phyloP scores from a whole-genome alignment of 306 rosid genomes.

The Cercis canadensis region DNA sequence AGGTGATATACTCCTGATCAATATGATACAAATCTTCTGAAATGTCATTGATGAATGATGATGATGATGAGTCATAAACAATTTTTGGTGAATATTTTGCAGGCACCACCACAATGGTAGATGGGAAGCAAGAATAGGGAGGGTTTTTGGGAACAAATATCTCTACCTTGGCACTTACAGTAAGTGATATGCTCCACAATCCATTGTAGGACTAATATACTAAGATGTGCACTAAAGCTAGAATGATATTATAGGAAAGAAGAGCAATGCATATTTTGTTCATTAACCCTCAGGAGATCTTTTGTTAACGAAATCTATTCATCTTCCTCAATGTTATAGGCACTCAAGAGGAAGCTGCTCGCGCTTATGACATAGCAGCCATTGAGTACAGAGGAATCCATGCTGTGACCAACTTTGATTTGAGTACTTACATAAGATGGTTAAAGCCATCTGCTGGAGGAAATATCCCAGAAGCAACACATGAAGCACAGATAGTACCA shows the following conservation, averaged over 20 bases:
- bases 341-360: constrained; percentile 93
- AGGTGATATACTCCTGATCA: constrained; percentile 49
- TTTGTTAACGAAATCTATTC: constrained; percentile 12
- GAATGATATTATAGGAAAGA: too few species aligned
- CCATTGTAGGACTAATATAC: too few species aligned
- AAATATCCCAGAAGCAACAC: constrained; percentile 21
- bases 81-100: constrained; percentile 23
- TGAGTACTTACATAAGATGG: constrained; percentile 83
- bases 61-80: constrained; percentile 25
- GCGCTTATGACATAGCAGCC: constrained; percentile 89
- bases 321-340: constrained; percentile 39
- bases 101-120: constrained; percentile 92
- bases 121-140: constrained; percentile 97
- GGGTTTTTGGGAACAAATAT: constrained; percentile 94
- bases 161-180: constrained; percentile 92
- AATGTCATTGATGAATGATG: constrained; percentile 3
- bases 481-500: constrained; percentile 35
- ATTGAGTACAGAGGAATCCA: constrained; percentile 88
- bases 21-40: constrained; percentile 7
- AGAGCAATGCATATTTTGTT: too few species aligned
- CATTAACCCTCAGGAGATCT: constrained; percentile 1
- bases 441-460: constrained; percentile 55
- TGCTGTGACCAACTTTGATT: constrained; percentile 89
- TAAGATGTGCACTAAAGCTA: too few species aligned
- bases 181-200: constrained; percentile 52